phyloP scores from a whole-genome alignment of 257 asterid species.

The Primulina huaijiensis region DNA sequence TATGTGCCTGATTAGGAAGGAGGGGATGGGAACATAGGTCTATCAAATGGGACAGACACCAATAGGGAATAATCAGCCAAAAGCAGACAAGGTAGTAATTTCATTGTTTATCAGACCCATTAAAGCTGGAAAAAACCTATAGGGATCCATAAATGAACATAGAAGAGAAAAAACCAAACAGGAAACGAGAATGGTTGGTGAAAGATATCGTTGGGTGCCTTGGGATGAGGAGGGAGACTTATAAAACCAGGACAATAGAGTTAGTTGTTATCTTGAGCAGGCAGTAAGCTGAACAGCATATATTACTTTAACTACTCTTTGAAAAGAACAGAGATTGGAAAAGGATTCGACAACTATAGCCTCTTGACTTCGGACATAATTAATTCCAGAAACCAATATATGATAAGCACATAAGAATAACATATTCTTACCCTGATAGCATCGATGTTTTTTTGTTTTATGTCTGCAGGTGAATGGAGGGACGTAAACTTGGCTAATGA shows the following conservation, averaged over 20 bases:
- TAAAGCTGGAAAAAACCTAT: slow-evolving; percentile 12
- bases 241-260: neutral
- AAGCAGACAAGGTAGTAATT: neutral
- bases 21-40: neutral
- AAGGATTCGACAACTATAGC: slow-evolving; percentile 7
- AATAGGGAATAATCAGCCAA: slow-evolving; percentile 14
- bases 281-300: slow-evolving; percentile 8
- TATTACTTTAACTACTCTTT: slow-evolving; percentile 7
- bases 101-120: neutral
- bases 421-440: slow-evolving; percentile 80
- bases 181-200: slow-evolving; percentile 9
- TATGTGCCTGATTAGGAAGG: neutral
- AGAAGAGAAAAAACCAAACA: slow-evolving; percentile 1
- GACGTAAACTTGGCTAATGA: slow-evolving; percentile 95
- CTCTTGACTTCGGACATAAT: slow-evolving; percentile 3
- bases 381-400: slow-evolving; percentile 16
- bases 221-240: slow-evolving; percentile 7
- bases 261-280: neutral
- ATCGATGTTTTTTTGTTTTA: slow-evolving; percentile 86
- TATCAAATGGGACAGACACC: neutral
- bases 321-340: slow-evolving; percentile 5
- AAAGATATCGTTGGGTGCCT: slow-evolving; percentile 11
- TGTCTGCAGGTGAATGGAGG: slow-evolving; percentile 98
- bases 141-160: slow-evolving; percentile 8
- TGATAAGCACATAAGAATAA: slow-evolving; percentile 11